A percentile compares a stretch with the other conserved stretches of the same genome.
Conservation (phyloP, 1,284 basidiomycete species). For the Termitomyces sp. region DNA sequence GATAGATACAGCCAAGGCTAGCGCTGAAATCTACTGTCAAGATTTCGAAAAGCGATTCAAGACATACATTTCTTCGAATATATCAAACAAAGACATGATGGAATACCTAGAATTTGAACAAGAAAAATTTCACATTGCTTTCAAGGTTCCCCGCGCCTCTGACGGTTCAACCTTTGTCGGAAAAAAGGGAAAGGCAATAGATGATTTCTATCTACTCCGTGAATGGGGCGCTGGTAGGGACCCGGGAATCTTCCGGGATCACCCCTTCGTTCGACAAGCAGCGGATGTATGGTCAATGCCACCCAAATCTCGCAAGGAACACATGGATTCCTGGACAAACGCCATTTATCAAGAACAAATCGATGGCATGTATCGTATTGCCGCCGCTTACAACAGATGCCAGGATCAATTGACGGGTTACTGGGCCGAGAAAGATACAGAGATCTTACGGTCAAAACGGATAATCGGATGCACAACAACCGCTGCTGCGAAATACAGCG, state of each 20-base stretch:
- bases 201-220: conserved; percentile 36
- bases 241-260: conserved; percentile 35
- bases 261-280: conserved; percentile 23
- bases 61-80: conserved; percentile 24
- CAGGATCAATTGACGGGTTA: conserved; percentile 33
- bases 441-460: conserved; percentile 29
- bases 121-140: conserved; percentile 38
- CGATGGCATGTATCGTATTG: conserved; percentile 29
- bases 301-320: conserved; percentile 24
- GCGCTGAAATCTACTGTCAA: not conserved
- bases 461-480: conserved; percentile 43
- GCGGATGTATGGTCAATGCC: conserved; percentile 42
- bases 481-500: conserved; percentile 55
- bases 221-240: conserved; percentile 40
- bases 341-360: conserved; percentile 35
- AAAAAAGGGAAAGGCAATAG: conserved; percentile 33
- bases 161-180: conserved; percentile 35
- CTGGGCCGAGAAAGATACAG: conserved; percentile 30
- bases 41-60: not conserved
- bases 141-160: conserved; percentile 34
- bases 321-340: conserved; percentile 35
- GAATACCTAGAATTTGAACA: conserved; percentile 43
- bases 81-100: conserved; percentile 29
- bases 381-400: conserved; percentile 36
- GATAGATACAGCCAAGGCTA: not conserved